A percentile compares a stretch with the other conserved stretches of the same genome.
These are phyloP conservation scores for Strobilomyces confusus DNA, from an alignment of 768 basidiomycete species.

Conservation along the genomic window DNA sequence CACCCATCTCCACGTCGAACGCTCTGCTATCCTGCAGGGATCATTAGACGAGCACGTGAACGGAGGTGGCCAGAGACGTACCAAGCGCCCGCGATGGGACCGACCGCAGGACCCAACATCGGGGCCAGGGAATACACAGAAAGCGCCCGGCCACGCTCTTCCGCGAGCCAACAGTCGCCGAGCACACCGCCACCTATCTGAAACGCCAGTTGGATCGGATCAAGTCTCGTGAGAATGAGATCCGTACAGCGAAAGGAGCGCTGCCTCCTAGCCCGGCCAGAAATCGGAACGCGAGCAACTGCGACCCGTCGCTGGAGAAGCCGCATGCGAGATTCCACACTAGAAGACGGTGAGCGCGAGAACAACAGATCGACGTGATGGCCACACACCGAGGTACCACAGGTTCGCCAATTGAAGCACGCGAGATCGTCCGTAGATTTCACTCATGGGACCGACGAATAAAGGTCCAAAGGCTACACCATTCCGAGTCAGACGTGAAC, in stretches of 20 bases:
- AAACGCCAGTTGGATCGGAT: background rate
- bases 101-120: constrained; percentile 60
- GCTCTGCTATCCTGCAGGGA: constrained; percentile 41
- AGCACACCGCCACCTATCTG: constrained; percentile 66
- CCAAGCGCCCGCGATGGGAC: constrained; percentile 62
- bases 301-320: constrained; percentile 49
- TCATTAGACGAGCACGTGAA: background rate
- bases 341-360: constrained; percentile 9
- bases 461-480: constrained; percentile 30
- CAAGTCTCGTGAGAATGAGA: background rate
- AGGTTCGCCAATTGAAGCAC: constrained; percentile 62
- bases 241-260: constrained; percentile 52
- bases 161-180: constrained; percentile 56
- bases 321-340: constrained; percentile 65
- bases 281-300: constrained; percentile 69
- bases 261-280: constrained; percentile 70
- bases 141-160: constrained; percentile 61
- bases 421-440: constrained; percentile 63
- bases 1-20: constrained; percentile 71
- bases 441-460: constrained; percentile 58
- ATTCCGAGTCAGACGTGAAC: background rate
- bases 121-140: constrained; percentile 65
- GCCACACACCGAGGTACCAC: constrained; percentile 53
- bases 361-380: background rate
- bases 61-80: constrained; percentile 14